Evolutionary conservation across 352 stramenopile genomes (phyloP).

Genomic region (Halophytophthora polymorphica): DNA sequence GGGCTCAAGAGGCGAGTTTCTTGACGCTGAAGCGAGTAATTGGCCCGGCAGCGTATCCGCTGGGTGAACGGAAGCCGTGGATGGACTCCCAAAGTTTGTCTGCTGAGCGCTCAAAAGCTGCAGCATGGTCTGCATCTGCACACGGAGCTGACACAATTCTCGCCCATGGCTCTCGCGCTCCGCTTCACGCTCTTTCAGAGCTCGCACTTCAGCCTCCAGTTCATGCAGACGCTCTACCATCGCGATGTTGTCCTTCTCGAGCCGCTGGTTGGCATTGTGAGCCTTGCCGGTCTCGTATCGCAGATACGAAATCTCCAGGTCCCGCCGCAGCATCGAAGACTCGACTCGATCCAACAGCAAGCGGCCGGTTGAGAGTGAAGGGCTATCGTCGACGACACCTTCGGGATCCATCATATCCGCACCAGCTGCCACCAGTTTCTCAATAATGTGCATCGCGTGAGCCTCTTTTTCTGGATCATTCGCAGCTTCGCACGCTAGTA

Average conservation of each 20-base stretch:
- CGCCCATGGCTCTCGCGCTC: conserved; percentile 4
- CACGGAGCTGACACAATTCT: conserved; percentile 58
- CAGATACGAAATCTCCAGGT: conserved; percentile 60
- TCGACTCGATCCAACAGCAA: conserved; percentile 50
- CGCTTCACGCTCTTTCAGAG: conserved; percentile 3
- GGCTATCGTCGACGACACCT: not conserved
- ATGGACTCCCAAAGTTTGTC: not conserved
- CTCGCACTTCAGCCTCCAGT: conserved; percentile 9
- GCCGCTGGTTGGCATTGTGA: conserved; percentile 5
- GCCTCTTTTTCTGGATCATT: conserved; percentile 33
- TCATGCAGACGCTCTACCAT: conserved; percentile 1
- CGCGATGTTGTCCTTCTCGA: conserved; percentile 8
- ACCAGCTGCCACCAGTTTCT: conserved; percentile 41
- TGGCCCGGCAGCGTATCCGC: conserved; percentile 1
- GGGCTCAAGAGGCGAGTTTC: not conserved
- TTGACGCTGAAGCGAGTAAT: conserved; percentile 4
- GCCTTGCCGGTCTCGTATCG: conserved; percentile 25
- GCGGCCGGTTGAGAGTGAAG: not conserved
- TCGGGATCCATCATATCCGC: conserved; percentile 24
- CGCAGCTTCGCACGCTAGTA: conserved; percentile 43
- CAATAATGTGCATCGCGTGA: conserved; percentile 38
- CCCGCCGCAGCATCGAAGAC: conserved; percentile 41
- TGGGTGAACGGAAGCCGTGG: not conserved
- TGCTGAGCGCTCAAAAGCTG: conserved; percentile 13
- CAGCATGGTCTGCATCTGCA: conserved; percentile 49